Conservation (phyloP, 1,284 basidiomycete species). For the Boletellus deceptivus region DNA sequence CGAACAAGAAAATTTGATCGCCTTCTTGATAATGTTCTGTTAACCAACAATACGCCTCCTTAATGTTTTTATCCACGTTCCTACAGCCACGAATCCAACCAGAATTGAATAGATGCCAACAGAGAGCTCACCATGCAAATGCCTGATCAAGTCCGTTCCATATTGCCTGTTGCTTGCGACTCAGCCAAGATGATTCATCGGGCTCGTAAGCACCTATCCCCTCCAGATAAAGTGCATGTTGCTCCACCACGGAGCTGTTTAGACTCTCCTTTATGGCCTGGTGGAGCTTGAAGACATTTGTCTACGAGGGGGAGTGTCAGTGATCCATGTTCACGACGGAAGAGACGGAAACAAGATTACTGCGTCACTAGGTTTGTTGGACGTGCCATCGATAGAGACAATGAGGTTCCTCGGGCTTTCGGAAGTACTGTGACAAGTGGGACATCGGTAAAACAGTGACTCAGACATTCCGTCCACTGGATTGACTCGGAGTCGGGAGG, state of each 20-base stretch:
- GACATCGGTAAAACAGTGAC: background rate
- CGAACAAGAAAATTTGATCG: slow-evolving; percentile 5
- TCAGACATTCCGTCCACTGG: background rate
- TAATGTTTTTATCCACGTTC: slow-evolving; percentile 19
- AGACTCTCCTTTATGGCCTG: background rate
- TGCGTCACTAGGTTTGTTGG: slow-evolving; percentile 4
- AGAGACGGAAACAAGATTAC: background rate
- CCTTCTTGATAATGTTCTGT: slow-evolving; percentile 8
- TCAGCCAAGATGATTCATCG: background rate
- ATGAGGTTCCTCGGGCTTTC: slow-evolving; percentile 3
- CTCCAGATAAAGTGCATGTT: background rate
- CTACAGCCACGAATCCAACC: background rate
- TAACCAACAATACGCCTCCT: slow-evolving; percentile 38
- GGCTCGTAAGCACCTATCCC: background rate
- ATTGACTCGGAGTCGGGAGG: background rate
- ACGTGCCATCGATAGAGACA: slow-evolving; percentile 14
- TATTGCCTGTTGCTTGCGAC: background rate
- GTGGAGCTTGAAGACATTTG: background rate
- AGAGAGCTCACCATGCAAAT: slow-evolving; percentile 1
- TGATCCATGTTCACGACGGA: background rate
- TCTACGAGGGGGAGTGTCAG: background rate
- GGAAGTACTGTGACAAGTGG: background rate
- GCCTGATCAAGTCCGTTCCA: background rate
- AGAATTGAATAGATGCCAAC: background rate
- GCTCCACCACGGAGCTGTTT: background rate